Conservation (phyloP, 257 asterid genomes). For the Solanum infundibuliforme region DNA sequence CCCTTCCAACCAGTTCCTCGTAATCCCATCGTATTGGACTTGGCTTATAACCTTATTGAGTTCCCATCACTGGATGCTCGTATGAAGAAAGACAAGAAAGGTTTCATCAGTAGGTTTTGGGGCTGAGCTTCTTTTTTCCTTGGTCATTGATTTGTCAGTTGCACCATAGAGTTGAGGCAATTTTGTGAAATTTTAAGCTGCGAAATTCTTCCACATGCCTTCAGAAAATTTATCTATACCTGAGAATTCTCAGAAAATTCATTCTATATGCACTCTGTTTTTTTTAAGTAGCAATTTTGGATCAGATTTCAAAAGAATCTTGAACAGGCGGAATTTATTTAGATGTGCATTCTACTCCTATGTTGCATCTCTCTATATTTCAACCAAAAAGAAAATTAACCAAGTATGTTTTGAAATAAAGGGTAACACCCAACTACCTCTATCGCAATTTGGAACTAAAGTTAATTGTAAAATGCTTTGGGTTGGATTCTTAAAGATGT, state of each 20-base stretch:
- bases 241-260: slow-evolving; percentile 9
- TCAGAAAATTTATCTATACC: neutral
- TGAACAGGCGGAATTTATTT: neutral
- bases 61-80: slow-evolving; percentile 80
- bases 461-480: neutral
- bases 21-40: slow-evolving; percentile 50
- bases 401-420: neutral
- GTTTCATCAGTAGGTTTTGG: slow-evolving; percentile 83
- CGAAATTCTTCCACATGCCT: neutral
- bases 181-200: neutral
- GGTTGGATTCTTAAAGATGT: neutral
- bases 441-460: neutral
- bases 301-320: neutral
- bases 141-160: neutral
- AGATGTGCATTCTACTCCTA: neutral
- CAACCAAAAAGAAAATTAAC: neutral
- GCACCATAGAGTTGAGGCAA: neutral
- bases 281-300: neutral
- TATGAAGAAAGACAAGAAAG: slow-evolving; percentile 84
- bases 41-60: slow-evolving; percentile 57
- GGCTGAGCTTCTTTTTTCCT: slow-evolving; percentile 21
- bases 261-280: neutral
- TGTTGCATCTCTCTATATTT: neutral
- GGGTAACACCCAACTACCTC: neutral
- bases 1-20: slow-evolving; percentile 43